Evolutionary conservation across 805 yeast species (phyloP).

Genomic region (Wickerhamomyces chaumierensis): DNA sequence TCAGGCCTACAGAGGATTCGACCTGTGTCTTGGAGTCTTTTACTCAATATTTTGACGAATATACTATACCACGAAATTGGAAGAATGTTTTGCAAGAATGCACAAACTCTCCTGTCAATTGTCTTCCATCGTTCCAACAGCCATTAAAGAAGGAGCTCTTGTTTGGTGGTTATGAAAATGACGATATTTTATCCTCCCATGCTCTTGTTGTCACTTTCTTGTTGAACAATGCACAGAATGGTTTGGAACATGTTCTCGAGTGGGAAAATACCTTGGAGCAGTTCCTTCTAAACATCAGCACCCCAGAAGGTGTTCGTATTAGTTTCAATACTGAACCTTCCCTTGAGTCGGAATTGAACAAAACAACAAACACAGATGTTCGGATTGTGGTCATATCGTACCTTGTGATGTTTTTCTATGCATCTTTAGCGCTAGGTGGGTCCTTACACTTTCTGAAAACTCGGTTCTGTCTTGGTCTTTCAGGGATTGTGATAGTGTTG

Average conservation of each 20-base stretch:
- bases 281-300: slow-evolving; percentile 35
- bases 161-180: slow-evolving; percentile 47
- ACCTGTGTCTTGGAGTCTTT: slow-evolving; percentile 78
- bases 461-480: slow-evolving; percentile 64
- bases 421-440: slow-evolving; percentile 66
- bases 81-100: slow-evolving; percentile 41
- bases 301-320: slow-evolving; percentile 46
- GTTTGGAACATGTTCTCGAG: slow-evolving; percentile 23
- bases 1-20: slow-evolving; percentile 67
- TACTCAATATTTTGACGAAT: slow-evolving; percentile 75
- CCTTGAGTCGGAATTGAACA: slow-evolving; percentile 71
- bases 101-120: slow-evolving; percentile 72
- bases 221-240: slow-evolving; percentile 36
- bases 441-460: slow-evolving; percentile 36
- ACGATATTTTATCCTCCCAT: slow-evolving; percentile 42
- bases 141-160: slow-evolving; percentile 66
- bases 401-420: slow-evolving; percentile 77
- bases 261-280: slow-evolving; percentile 70
- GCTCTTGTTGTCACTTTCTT: slow-evolving; percentile 75
- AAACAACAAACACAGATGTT: slow-evolving; percentile 71
- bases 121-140: slow-evolving; percentile 85
- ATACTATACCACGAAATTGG: slow-evolving; percentile 48
- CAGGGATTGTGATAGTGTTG: slow-evolving; percentile 77
- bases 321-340: slow-evolving; percentile 79
- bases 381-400: slow-evolving; percentile 65